These are phyloP conservation scores for Hypericum androsaemum DNA, from an alignment of 345 rosid genomes.

Conservation along the genomic window DNA sequence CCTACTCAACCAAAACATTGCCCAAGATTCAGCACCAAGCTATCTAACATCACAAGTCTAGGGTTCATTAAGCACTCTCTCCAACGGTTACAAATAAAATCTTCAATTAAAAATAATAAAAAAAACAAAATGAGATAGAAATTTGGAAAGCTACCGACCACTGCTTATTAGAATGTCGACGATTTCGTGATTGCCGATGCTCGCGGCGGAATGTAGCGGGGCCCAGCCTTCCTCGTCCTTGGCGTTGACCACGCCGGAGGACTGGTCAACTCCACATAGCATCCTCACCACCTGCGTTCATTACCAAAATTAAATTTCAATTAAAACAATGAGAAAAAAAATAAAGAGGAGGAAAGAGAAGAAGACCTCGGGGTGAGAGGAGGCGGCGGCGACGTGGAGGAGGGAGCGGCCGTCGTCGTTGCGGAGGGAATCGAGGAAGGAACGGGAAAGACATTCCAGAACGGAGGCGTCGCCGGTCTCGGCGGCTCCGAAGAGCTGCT, in stretches of 20 bases:
- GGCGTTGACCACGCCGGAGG: slow-evolving; percentile 35
- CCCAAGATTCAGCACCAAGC: too few species aligned
- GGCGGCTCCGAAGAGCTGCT: slow-evolving; percentile 65
- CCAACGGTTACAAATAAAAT: too few species aligned
- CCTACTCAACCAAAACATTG: too few species aligned
- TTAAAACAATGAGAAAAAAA: not conserved
- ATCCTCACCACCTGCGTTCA: slow-evolving; percentile 44
- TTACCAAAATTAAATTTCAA: not conserved
- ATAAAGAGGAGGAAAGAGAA: not conserved
- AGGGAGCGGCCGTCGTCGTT: slow-evolving; percentile 87
- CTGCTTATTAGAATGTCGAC: slow-evolving; percentile 43
- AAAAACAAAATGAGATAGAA: not conserved
- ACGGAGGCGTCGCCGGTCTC: slow-evolving; percentile 61
- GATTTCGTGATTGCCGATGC: slow-evolving; percentile 57
- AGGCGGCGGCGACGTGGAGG: slow-evolving; percentile 70
- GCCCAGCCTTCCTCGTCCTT: slow-evolving; percentile 95
- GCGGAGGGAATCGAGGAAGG: slow-evolving; percentile 36
- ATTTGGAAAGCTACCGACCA: slow-evolving; percentile 28
- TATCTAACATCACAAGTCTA: too few species aligned
- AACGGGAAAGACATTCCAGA: slow-evolving; percentile 42
- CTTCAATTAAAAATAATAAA: too few species aligned
- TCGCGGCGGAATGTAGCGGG: slow-evolving; percentile 74
- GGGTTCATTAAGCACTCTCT: too few species aligned
- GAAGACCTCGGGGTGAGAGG: slow-evolving; percentile 39
- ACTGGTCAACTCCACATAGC: slow-evolving; percentile 39